Base-by-base conservation (phyloP, 352 stramenopile species). In the Globisporangium yorkense region DNA sequence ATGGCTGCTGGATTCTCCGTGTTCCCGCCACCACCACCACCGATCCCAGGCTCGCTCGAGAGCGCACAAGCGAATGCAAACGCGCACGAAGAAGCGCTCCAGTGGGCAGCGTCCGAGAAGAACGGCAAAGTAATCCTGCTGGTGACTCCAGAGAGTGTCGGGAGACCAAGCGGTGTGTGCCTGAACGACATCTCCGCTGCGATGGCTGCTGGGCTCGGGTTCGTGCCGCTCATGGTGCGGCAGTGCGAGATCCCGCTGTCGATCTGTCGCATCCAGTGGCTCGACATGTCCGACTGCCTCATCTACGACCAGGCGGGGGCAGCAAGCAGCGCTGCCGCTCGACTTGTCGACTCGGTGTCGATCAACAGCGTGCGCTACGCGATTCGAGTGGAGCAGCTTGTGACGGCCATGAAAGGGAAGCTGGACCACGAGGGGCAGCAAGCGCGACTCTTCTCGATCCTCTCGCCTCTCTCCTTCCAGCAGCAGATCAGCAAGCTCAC, bases 261-360 rank as follows among this genome's bases (percentile, higher is more conserved):
- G 10, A 91, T 91, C 54, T 91, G 81, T 51, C 81, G 81, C 39
- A 91, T 91, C 51, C 81, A 91, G 56, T 91, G 81, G 81, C 75
- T 91, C 21, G 81, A 91, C 52, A 74, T 91, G 63, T 79, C 75
- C 7, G 79, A 91, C 55, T 84, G 71, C 44, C 62, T 91, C 15
- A 57, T 86, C 44, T 85, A 91, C 62, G 58, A 62, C 33, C 33
- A 37, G 33, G 9, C 33, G 33, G 5, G 33, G 33, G 12, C 33
- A 24, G 46, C 44, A 7, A 12, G n/a, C 1, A 29, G 0, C n/a
- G 56, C 54, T 0, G 15, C 35, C 20, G 44, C 46, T 27, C 61
- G 61, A 1, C 57, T 70, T 39, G 55, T 61, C 8, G 59, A 61
- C 15, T 57, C 51, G 0, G 50, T 53, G 31, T 52, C 59, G 6